These are phyloP conservation scores for Odontarrhena argentea DNA, from an alignment of 345 rosid species.

Conservation along the genomic window DNA sequence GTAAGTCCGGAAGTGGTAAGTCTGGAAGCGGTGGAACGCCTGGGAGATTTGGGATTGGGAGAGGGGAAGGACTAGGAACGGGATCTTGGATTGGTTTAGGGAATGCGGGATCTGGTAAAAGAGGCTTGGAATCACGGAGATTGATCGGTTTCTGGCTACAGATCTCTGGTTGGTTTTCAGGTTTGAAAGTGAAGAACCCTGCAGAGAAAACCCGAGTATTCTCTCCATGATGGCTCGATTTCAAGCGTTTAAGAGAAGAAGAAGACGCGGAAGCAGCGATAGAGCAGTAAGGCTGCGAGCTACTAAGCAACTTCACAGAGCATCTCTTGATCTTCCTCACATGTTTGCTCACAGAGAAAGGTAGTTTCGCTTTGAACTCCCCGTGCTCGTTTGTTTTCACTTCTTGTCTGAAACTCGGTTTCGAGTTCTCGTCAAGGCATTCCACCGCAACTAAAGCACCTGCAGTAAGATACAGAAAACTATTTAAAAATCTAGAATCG, in stretches of 20 bases:
- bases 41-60: slow-evolving; percentile 60
- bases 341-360: slow-evolving; percentile 66
- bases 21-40: slow-evolving; percentile 48
- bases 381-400: slow-evolving; percentile 76
- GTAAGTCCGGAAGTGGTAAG: slow-evolving; percentile 47
- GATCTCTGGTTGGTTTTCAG: slow-evolving; percentile 55
- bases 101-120: slow-evolving; percentile 36
- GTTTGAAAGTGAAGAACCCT: slow-evolving; percentile 90
- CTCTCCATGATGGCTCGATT: slow-evolving; percentile 51
- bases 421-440: slow-evolving; percentile 57
- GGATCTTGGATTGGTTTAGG: slow-evolving; percentile 54
- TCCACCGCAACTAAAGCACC: slow-evolving; percentile 83
- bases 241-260: slow-evolving; percentile 56
- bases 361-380: slow-evolving; percentile 63
- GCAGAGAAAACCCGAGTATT: slow-evolving; percentile 68
- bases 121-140: slow-evolving; percentile 21
- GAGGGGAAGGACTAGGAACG: slow-evolving; percentile 38
- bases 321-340: slow-evolving; percentile 70
- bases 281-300: slow-evolving; percentile 75
- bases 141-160: slow-evolving; percentile 64
- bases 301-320: slow-evolving; percentile 60
- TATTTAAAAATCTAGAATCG: background rate
- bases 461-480: slow-evolving; percentile 36
- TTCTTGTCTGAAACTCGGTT: slow-evolving; percentile 52
- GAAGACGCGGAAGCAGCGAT: slow-evolving; percentile 73